Evolutionary conservation across 495 filamentous ascomycete species (phyloP).

Genomic region (Aspergillus baeticus): DNA sequence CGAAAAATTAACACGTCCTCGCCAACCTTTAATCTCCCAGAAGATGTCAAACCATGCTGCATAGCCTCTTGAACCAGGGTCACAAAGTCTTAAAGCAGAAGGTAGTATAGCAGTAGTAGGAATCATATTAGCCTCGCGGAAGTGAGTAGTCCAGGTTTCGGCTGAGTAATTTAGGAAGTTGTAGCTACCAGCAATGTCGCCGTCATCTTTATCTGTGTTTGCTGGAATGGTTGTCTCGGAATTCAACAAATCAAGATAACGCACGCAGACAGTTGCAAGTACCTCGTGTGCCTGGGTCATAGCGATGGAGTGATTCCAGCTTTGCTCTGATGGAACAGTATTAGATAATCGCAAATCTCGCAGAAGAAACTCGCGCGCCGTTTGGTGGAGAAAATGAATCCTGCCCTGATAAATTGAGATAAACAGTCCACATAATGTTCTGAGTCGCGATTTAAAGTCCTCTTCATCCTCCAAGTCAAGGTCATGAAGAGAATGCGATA

Average conservation of each 20-base stretch:
- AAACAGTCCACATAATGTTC: slow-evolving; percentile 39
- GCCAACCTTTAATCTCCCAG: no score
- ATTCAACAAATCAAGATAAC: slow-evolving; percentile 6
- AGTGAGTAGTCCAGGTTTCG: slow-evolving; percentile 32
- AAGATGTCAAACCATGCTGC: no score
- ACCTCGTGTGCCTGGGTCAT: no score
- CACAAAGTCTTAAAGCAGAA: slow-evolving; percentile 11
- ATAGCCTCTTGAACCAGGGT: background rate
- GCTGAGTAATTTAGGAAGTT: slow-evolving; percentile 33
- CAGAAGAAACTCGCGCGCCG: slow-evolving; percentile 39
- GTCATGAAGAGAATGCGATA: slow-evolving; percentile 18
- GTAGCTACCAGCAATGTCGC: background rate
- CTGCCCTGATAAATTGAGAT: slow-evolving; percentile 29
- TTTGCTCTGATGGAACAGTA: slow-evolving; percentile 13
- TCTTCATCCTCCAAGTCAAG: slow-evolving; percentile 24
- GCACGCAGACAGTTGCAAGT: no score
- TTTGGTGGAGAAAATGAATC: slow-evolving; percentile 43
- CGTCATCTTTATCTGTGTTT: background rate
- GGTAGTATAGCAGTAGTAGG: slow-evolving; percentile 13
- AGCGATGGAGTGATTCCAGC: no score
- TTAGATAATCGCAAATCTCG: background rate
- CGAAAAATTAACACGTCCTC: no score
- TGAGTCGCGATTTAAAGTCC: slow-evolving; percentile 24
- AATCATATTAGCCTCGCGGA: slow-evolving; percentile 15
- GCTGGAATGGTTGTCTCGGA: background rate